These are phyloP conservation scores for Carpinus fangiana DNA, from an alignment of 306 rosid species.

Conservation along the genomic window DNA sequence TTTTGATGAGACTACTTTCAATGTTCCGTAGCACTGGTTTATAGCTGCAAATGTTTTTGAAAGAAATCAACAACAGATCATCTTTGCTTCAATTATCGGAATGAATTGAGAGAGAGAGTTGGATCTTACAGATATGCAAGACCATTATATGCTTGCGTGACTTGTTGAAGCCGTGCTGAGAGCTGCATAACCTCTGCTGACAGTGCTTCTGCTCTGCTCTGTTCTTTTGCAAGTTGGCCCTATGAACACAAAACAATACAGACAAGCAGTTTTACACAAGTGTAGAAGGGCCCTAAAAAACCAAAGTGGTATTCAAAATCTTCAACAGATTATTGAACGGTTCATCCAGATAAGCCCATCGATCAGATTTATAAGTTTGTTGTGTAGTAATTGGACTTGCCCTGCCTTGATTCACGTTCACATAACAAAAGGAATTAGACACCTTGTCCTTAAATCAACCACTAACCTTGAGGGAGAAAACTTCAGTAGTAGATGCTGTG, in stretches of 20 bases:
- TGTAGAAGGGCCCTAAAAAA: neutral
- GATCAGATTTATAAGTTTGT: slow-evolving; percentile 2
- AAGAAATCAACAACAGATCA: slow-evolving; percentile 23
- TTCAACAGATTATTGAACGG: neutral
- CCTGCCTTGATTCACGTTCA: slow-evolving; percentile 16
- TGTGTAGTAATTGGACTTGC: slow-evolving; percentile 9
- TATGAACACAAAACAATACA: slow-evolving; percentile 21
- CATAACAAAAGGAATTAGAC: slow-evolving; percentile 13
- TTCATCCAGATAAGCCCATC: neutral
- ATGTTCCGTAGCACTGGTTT: slow-evolving; percentile 85
- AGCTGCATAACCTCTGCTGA: slow-evolving; percentile 89
- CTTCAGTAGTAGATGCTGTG: slow-evolving; percentile 51
- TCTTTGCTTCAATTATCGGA: slow-evolving; percentile 3
- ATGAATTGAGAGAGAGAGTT: slow-evolving; percentile 17
- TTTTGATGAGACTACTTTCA: slow-evolving; percentile 66
- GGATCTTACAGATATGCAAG: slow-evolving; percentile 67
- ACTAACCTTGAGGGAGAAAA: slow-evolving; percentile 74
- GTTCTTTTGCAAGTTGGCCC: slow-evolving; percentile 82
- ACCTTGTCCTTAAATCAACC: slow-evolving; percentile 9
- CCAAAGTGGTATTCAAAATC: neutral
- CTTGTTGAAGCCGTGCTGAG: slow-evolving; percentile 83
- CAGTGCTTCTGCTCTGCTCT: slow-evolving; percentile 78
- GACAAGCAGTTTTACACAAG: slow-evolving; percentile 11
- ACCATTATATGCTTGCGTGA: slow-evolving; percentile 78
- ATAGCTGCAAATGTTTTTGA: slow-evolving; percentile 52